These are phyloP conservation scores for Aspergillus alliaceus DNA, from an alignment of 2,329 filamentous ascomycete genomes.

Conservation along the genomic window DNA sequence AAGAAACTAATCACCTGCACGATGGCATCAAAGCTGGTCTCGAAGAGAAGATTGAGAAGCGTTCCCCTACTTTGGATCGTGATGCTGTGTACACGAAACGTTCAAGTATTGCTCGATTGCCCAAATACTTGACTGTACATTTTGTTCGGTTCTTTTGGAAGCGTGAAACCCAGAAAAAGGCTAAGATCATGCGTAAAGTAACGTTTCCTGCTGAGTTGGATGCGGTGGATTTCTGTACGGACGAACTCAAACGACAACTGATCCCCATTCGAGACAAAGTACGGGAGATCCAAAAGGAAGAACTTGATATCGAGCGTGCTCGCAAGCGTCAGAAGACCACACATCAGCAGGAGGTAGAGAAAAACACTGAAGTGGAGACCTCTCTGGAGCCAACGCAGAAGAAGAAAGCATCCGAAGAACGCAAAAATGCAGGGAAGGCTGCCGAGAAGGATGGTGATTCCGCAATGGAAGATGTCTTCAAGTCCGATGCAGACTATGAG, in stretches of 20 bases:
- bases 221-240: conserved; percentile 90
- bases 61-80: conserved; percentile 72
- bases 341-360: conserved; percentile 56
- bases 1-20: conserved; percentile 80
- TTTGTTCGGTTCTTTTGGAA: conserved; percentile 99
- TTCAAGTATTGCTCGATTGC: conserved; percentile 83
- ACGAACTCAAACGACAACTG: conserved; percentile 77
- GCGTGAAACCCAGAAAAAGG: conserved; percentile 92
- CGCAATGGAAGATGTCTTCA: conserved; percentile 74
- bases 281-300: conserved; percentile 90
- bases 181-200: conserved; percentile 99
- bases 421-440: conserved; percentile 50
- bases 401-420: conserved; percentile 51
- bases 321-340: conserved; percentile 86
- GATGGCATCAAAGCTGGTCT: conserved; percentile 83
- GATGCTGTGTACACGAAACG: conserved; percentile 86
- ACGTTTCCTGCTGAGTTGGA: conserved; percentile 94
- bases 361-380: conserved; percentile 38
- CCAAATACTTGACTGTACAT: conserved; percentile 94
- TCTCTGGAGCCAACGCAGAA: conserved; percentile 46
- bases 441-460: conserved; percentile 65
- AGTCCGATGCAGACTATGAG: conserved; percentile 91
- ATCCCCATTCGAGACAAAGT: conserved; percentile 95
- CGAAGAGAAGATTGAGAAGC: conserved; percentile 88
- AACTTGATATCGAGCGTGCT: conserved; percentile 86